Percentiles rank a stretch among this genome's conserved stretches.
phyloP scores from a whole-genome alignment of 108 stramenopile genomes.

The Skeletonema costatum region DNA sequence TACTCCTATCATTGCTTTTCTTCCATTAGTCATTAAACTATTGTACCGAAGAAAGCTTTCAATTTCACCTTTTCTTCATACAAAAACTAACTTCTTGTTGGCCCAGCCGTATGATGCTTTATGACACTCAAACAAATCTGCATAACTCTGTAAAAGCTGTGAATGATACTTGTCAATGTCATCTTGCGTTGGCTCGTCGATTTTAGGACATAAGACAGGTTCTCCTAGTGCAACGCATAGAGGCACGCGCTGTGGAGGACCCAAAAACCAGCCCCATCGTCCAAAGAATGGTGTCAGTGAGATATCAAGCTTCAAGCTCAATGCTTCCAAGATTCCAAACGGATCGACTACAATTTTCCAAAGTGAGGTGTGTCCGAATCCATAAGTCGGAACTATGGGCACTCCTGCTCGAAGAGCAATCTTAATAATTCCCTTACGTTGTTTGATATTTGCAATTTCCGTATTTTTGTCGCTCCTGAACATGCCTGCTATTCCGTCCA shows the following conservation, averaged over 20 bases:
- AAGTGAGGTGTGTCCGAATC: conserved; percentile 63
- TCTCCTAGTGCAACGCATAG: conserved; percentile 62
- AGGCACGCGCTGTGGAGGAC: conserved; percentile 56
- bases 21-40: too few species aligned
- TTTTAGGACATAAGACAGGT: conserved; percentile 60
- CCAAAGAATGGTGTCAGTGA: conserved; percentile 68
- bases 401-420: conserved; percentile 66
- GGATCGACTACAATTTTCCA: conserved; percentile 70
- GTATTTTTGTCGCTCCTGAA: conserved; percentile 48
- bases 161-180: conserved; percentile 66
- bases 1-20: too few species aligned
- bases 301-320: conserved; percentile 41
- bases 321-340: conserved; percentile 56
- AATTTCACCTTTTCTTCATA: conserved; percentile 3
- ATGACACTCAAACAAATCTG: conserved; percentile 63
- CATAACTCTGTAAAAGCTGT: conserved; percentile 54
- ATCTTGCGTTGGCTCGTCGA: conserved; percentile 60
- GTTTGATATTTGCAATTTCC: conserved; percentile 51
- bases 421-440: conserved; percentile 73
- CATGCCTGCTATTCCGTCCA: conserved; percentile 80
- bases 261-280: conserved; percentile 66
- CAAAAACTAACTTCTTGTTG: conserved; percentile 47
- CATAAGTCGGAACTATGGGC: conserved; percentile 68
- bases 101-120: conserved; percentile 67
- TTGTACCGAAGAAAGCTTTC: too few species aligned